Evolutionary conservation across 2,329 filamentous ascomycete species (phyloP).

Genomic region (Talaromyces verruculosus): DNA sequence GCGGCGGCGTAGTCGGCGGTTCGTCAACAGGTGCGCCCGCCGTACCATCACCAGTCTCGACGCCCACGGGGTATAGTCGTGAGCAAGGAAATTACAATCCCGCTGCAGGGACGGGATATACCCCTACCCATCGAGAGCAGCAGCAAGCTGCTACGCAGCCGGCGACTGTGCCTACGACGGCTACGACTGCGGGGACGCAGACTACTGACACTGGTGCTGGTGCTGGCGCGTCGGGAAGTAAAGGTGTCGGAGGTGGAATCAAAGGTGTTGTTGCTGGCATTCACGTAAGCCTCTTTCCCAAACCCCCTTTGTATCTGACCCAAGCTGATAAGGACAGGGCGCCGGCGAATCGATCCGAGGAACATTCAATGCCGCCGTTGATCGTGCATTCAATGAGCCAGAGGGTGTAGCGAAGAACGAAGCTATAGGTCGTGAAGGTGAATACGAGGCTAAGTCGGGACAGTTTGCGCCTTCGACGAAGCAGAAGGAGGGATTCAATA

Average conservation of each 20-base stretch:
- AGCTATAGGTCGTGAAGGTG: constrained; percentile 37
- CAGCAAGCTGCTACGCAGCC: constrained; percentile 1
- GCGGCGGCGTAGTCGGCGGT: constrained; percentile 24
- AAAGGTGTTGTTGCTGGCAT: constrained; percentile 34
- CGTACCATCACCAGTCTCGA: constrained; percentile 27
- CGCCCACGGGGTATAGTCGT: constrained; percentile 10
- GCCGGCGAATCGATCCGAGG: constrained; percentile 44
- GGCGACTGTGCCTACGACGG: not conserved
- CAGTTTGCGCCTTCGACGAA: constrained; percentile 29
- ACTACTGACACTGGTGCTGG: not conserved
- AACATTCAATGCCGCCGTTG: constrained; percentile 38
- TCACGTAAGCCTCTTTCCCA: constrained; percentile 32
- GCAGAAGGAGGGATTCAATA: constrained; percentile 19
- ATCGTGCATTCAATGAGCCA: constrained; percentile 39
- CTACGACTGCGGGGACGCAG: not conserved
- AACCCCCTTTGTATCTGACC: not conserved
- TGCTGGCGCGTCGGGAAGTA: not conserved
- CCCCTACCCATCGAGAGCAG: not conserved
- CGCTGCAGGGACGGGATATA: constrained; percentile 27
- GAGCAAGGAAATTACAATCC: constrained; percentile 29
- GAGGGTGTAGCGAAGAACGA: constrained; percentile 40
- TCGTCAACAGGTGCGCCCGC: constrained; percentile 34
- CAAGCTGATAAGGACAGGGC: constrained; percentile 31
- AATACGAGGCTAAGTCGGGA: constrained; percentile 35
- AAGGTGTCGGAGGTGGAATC: constrained; percentile 27